Percentiles rank a stretch among this genome's conserved stretches.
phyloP scores from a whole-genome alignment of 2,329 filamentous ascomycete species.

The Capronia americana region DNA sequence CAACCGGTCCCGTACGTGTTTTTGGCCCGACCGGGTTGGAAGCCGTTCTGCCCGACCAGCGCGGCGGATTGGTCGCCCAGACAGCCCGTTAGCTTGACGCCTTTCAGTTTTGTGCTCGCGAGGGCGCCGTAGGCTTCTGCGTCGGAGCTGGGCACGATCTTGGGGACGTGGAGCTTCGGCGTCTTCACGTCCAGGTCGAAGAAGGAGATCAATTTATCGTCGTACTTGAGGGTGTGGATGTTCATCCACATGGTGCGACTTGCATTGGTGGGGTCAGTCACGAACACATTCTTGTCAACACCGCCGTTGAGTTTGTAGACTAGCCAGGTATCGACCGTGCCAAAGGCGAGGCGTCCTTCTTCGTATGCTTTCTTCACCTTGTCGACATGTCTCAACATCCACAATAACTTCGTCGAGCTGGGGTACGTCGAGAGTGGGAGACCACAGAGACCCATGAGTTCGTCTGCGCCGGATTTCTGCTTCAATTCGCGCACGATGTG shows the following conservation, averaged over 20 bases:
- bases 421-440: slow-evolving; percentile 80
- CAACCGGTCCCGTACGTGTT: slow-evolving; percentile 83
- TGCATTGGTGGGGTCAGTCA: slow-evolving; percentile 79
- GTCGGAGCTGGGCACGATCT: slow-evolving; percentile 76
- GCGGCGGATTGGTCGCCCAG: slow-evolving; percentile 79
- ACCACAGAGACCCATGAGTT: slow-evolving; percentile 69
- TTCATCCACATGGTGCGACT: slow-evolving; percentile 88
- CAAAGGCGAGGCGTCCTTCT: slow-evolving; percentile 72
- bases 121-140: slow-evolving; percentile 70
- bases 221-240: slow-evolving; percentile 73
- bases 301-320: slow-evolving; percentile 75
- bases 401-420: slow-evolving; percentile 76
- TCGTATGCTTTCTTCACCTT: slow-evolving; percentile 72
- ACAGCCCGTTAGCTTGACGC: slow-evolving; percentile 73
- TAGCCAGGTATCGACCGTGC: slow-evolving; percentile 81
- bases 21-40: slow-evolving; percentile 76
- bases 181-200: slow-evolving; percentile 68
- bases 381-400: slow-evolving; percentile 72
- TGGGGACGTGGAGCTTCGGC: slow-evolving; percentile 69
- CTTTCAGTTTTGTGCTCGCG: slow-evolving; percentile 65
- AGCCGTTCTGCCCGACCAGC: slow-evolving; percentile 78
- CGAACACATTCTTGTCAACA: slow-evolving; percentile 62
- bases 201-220: slow-evolving; percentile 72
- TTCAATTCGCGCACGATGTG: slow-evolving; percentile 75
- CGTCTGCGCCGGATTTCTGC: slow-evolving; percentile 64